Percentiles rank a stretch among this genome's conserved stretches.
phyloP scores from a whole-genome alignment of 768 basidiomycete species.

The Lactifluus piperatus region DNA sequence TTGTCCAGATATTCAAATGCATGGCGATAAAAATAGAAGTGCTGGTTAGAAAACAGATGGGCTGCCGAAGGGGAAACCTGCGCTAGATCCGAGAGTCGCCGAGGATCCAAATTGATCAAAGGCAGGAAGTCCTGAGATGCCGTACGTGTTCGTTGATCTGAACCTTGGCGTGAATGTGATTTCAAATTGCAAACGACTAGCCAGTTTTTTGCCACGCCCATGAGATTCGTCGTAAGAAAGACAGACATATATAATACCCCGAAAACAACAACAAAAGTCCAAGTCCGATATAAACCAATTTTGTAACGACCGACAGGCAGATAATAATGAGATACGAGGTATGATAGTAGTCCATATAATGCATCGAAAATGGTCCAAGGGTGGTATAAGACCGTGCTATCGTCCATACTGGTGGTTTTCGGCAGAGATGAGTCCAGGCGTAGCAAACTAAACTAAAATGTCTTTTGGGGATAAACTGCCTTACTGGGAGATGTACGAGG shows the following conservation, averaged over 20 bases:
- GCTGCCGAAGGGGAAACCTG: too few relatives aligned
- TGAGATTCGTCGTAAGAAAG: background rate
- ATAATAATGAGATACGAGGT: background rate
- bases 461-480: background rate
- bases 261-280: background rate
- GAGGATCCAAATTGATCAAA: too few relatives aligned
- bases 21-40: too few relatives aligned
- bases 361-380: background rate
- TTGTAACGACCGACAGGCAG: background rate
- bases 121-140: too few relatives aligned
- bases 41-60: too few relatives aligned
- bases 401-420: background rate
- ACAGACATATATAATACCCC: background rate
- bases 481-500: conserved; percentile 5
- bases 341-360: background rate
- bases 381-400: background rate
- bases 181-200: background rate
- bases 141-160: too few relatives aligned
- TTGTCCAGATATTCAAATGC: too few relatives aligned
- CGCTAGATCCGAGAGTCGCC: too few relatives aligned
- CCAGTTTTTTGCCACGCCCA: background rate
- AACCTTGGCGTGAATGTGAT: too few relatives aligned
- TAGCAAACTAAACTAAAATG: background rate
- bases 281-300: background rate
- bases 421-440: background rate